phyloP scores from a whole-genome alignment of 345 rosid genomes.

The Ricinus communis region DNA sequence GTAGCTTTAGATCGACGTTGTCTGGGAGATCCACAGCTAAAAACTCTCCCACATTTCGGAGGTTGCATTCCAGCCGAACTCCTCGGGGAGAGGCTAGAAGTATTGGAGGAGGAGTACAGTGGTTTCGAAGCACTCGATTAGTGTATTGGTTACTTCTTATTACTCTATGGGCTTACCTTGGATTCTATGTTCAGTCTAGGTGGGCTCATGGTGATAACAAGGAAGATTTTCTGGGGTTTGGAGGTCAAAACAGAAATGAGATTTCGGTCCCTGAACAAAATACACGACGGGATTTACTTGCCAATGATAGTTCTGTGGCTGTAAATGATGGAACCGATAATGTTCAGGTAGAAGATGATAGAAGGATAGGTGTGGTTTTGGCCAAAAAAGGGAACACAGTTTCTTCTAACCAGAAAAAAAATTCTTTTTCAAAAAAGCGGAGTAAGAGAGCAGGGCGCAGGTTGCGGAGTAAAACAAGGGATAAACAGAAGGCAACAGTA shows the following conservation, averaged over 20 bases:
- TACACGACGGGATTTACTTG: slow-evolving; percentile 48
- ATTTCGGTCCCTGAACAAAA: slow-evolving; percentile 35
- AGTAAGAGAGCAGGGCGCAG: slow-evolving; percentile 49
- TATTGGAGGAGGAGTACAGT: slow-evolving; percentile 51
- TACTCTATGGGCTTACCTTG: slow-evolving; percentile 96
- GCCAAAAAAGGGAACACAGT: slow-evolving; percentile 46
- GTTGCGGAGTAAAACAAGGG: slow-evolving; percentile 41
- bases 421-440: slow-evolving; percentile 40
- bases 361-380: slow-evolving; percentile 48
- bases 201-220: slow-evolving; percentile 93
- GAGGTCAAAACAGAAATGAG: slow-evolving; percentile 43
- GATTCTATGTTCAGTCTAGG: slow-evolving; percentile 87
- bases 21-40: slow-evolving; percentile 80
- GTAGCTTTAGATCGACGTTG: slow-evolving; percentile 55
- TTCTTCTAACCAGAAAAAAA: slow-evolving; percentile 34
- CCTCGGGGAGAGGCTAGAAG: slow-evolving; percentile 80
- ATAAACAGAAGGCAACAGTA: slow-evolving; percentile 41
- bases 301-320: slow-evolving; percentile 41
- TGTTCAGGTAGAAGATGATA: slow-evolving; percentile 37
- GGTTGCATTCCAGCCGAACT: slow-evolving; percentile 67
- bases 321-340: slow-evolving; percentile 43
- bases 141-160: slow-evolving; percentile 92
- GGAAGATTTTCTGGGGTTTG: slow-evolving; percentile 69
- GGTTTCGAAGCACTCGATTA: slow-evolving; percentile 76
- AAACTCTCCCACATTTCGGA: slow-evolving; percentile 62